These are phyloP conservation scores for Obelidium mucronatum DNA, from an alignment of 192 early-diverging fungal species.

Conservation along the genomic window DNA sequence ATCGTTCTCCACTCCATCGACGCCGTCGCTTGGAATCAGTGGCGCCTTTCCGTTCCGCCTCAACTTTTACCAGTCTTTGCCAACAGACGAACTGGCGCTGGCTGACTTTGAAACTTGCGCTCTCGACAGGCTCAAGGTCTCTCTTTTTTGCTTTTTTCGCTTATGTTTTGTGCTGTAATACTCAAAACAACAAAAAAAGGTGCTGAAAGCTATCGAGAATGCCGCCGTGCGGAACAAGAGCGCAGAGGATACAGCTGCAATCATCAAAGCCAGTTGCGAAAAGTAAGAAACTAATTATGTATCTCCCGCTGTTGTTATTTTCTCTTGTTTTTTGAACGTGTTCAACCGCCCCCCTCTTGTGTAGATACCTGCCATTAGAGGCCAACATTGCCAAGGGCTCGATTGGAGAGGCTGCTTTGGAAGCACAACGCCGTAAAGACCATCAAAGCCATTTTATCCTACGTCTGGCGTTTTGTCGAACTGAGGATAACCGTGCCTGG, in stretches of 20 bases:
- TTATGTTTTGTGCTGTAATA: neutral
- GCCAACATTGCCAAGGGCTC: conserved; percentile 32
- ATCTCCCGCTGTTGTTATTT: conserved; percentile 2
- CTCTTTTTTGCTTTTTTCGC: neutral
- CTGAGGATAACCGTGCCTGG: conserved; percentile 53
- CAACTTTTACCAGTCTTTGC: conserved; percentile 75
- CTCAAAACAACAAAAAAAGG: conserved; percentile 33
- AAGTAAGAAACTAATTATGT: conserved; percentile 7
- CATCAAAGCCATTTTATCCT: conserved; percentile 59
- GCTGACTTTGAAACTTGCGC: conserved; percentile 78
- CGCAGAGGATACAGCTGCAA: conserved; percentile 18
- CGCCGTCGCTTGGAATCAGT: neutral
- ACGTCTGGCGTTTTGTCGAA: conserved; percentile 56
- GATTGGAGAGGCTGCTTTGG: neutral
- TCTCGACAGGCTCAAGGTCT: conserved; percentile 67
- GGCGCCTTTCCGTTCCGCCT: conserved; percentile 60
- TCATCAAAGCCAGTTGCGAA: conserved; percentile 24
- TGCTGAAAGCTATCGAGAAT: conserved; percentile 84
- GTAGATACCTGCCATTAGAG: conserved; percentile 34
- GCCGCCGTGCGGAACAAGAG: conserved; percentile 70
- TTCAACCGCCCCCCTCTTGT: no score
- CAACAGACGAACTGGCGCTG: conserved; percentile 69
- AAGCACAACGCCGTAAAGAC: conserved; percentile 51
- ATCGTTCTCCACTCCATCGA: neutral
- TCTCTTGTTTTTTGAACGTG: neutral